Conservation (phyloP, 306 rosid species). For the Canavalia ensiformis region DNA sequence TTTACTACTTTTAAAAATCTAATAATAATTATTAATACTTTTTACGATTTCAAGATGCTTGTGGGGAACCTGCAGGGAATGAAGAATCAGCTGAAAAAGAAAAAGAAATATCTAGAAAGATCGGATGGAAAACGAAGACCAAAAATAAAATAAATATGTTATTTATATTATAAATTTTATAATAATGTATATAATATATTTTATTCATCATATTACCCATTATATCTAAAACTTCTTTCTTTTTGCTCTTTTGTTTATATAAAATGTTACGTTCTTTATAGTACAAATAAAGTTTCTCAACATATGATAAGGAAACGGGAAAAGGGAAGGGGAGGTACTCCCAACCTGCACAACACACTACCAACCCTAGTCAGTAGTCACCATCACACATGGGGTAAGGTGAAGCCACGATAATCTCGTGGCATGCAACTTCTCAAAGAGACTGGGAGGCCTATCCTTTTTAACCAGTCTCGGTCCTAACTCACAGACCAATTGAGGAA, state of each 20-base stretch:
- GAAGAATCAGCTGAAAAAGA: background rate
- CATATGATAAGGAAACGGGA: background rate
- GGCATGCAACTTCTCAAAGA: slow-evolving; percentile 5
- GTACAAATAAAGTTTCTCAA: no score
- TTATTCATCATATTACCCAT: no score
- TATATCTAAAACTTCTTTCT: no score
- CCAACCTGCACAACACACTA: background rate
- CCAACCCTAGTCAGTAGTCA: background rate
- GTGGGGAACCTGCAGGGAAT: no score
- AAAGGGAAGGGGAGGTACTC: background rate
- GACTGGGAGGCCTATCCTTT: background rate
- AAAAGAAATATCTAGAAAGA: background rate
- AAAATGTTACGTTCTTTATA: no score
- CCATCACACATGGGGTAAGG: slow-evolving; percentile 6
- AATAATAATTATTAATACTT: no score
- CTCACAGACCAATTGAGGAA: slow-evolving; percentile 25
- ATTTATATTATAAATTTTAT: no score
- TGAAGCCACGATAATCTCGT: slow-evolving; percentile 34
- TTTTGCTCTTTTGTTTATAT: no score
- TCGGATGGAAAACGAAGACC: background rate
- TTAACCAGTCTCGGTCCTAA: background rate
- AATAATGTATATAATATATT: no score
- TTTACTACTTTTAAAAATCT: background rate
- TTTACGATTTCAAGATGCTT: no score
- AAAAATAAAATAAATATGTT: background rate